Evolutionary conservation across 2,329 filamentous ascomycete species (phyloP), one percentile per base, ranked within the genome.

Genomic region (Exophiala viscosa): DNA sequence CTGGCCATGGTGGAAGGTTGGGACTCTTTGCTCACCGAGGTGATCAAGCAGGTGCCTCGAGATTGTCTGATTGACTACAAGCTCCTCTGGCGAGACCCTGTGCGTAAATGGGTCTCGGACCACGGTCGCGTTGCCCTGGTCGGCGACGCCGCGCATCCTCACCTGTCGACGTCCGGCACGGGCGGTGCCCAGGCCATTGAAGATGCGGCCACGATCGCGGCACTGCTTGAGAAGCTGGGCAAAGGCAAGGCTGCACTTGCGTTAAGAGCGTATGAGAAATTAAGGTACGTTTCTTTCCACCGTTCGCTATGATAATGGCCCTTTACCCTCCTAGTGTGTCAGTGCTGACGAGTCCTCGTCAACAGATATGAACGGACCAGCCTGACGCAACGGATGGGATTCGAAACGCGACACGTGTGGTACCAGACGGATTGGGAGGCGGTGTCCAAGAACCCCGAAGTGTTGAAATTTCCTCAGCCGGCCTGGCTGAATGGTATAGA

Each of bases 381-480:
- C 5, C 78, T 75, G 65, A 72, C 73, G 1, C 76, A 77, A 51
- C 76, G 77, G 51, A 69, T 76, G 33, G 70, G 72, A 38, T 75
- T 36, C 45, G 46, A 54, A 33, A 15, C 23, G 23, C 50, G 46
- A 11, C 50, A 48, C 13, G 13, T 72, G 62, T 78, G 75, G 76
- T 76, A 79, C 63, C 75, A 75, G 62, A 75, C 75, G 2, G 73
- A 79, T 60, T 78, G 76, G 68, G 68, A 67, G 15, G 67, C 69
- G n/a, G n/a, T n/a, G n/a, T n/a, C n/a, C n/a, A n/a, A n/a, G n/a
- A n/a, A n/a, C n/a, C n/a, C n/a, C n/a, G n/a, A n/a, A n/a, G n/a
- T n/a, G n/a, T n/a, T n/a, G n/a, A n/a, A n/a, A n/a, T n/a, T n/a
- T n/a, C n/a, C n/a, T n/a, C n/a, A n/a, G n/a, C n/a, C n/a, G n/a